Conservation (phyloP, 2,329 filamentous ascomycete genomes). For the Calcarisporium arbuscula region DNA sequence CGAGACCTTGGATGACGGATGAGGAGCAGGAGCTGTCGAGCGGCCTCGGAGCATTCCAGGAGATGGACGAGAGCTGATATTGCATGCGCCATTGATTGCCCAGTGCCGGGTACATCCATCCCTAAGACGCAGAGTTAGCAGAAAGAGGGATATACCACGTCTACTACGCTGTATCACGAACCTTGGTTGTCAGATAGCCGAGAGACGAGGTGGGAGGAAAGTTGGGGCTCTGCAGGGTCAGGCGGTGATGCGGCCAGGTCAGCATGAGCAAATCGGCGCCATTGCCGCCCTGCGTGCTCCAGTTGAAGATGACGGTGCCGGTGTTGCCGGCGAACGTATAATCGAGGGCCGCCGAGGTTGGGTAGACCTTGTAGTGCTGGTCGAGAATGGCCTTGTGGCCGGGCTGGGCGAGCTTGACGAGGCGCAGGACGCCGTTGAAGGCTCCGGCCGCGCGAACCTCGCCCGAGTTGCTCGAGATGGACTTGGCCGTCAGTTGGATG, state of each 20-base stretch:
- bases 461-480: conserved; percentile 10
- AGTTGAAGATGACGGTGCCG: conserved; percentile 16
- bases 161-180: not conserved
- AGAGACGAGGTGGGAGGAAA: conserved; percentile 12
- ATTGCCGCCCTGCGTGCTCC: conserved; percentile 14
- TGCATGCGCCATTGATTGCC: conserved; percentile 16
- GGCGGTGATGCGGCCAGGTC: conserved; percentile 18
- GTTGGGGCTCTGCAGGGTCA: conserved; percentile 14
- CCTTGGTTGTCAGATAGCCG: conserved; percentile 17
- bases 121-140: conserved; percentile 5
- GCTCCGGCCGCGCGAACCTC: conserved; percentile 10
- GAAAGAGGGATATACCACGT: too few species aligned
- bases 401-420: conserved; percentile 14
- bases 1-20: conserved; percentile 13
- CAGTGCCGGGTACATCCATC: conserved; percentile 17
- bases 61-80: conserved; percentile 13
- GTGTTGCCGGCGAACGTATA: conserved; percentile 14
- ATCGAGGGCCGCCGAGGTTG: conserved; percentile 12
- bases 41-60: conserved; percentile 15
- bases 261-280: conserved; percentile 15
- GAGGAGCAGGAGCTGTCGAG: conserved; percentile 15
- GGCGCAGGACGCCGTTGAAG: conserved; percentile 14
- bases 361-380: conserved; percentile 15
- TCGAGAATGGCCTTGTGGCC: conserved; percentile 15
- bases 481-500: conserved; percentile 14